Conservation (phyloP, 1,139 yeast genomes). For the Diutina mesorugosa region DNA sequence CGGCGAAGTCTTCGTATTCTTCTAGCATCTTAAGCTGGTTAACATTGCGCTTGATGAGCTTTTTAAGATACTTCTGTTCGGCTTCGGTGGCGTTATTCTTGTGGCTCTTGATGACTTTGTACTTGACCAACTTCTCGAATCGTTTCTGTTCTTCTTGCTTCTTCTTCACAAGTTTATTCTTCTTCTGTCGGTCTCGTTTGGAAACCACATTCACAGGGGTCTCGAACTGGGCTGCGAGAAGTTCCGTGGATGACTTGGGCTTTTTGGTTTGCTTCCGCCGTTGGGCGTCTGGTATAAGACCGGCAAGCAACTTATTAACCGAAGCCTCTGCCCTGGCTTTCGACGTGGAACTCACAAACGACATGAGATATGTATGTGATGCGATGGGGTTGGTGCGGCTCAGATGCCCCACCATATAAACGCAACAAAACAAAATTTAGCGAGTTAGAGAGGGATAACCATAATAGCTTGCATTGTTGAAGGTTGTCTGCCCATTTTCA, state of each 20-base stretch:
- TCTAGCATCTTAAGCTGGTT: constrained; percentile 28
- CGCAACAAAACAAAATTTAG: too few species aligned
- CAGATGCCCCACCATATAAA: background rate
- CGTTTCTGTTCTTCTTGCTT: constrained; percentile 22
- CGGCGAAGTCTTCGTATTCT: constrained; percentile 30
- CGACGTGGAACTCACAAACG: background rate
- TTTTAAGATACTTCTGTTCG: constrained; percentile 36
- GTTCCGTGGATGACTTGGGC: constrained; percentile 11
- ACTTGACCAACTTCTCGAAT: constrained; percentile 37
- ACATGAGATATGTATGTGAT: background rate
- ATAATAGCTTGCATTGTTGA: background rate
- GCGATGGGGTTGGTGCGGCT: background rate
- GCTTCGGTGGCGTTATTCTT: constrained; percentile 18
- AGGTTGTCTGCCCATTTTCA: background rate
- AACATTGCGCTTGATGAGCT: constrained; percentile 37
- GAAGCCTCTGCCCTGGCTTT: constrained; percentile 20
- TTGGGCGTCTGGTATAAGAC: constrained; percentile 24
- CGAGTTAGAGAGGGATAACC: background rate
- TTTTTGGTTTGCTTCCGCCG: constrained; percentile 4
- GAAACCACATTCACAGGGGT: constrained; percentile 10
- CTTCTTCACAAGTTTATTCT: constrained; percentile 22
- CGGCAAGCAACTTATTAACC: constrained; percentile 27
- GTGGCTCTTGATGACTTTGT: constrained; percentile 35
- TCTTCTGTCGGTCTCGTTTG: constrained; percentile 18
- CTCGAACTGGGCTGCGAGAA: constrained; percentile 8